These are phyloP conservation scores for Talaromyces nanjingensis DNA, from an alignment of 495 filamentous ascomycete genomes.

Conservation along the genomic window DNA sequence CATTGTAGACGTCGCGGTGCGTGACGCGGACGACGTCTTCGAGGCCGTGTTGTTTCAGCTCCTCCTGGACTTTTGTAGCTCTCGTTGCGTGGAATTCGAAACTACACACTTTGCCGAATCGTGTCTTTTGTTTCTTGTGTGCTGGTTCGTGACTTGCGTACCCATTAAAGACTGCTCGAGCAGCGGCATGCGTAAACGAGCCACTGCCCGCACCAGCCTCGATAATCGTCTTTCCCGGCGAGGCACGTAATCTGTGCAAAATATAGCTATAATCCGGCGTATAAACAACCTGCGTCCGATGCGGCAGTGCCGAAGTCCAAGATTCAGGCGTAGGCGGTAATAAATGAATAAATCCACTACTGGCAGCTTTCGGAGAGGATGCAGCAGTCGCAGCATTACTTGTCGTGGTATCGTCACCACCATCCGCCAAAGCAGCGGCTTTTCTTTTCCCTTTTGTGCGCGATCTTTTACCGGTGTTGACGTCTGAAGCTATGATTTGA, in stretches of 20 bases:
- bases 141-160: constrained; percentile 41
- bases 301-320: constrained; percentile 85
- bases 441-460: constrained; percentile 41
- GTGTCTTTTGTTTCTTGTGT: constrained; percentile 20
- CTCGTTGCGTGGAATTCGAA: constrained; percentile 87
- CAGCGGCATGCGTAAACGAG: constrained; percentile 88
- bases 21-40: constrained; percentile 69
- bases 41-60: constrained; percentile 69
- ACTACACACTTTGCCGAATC: constrained; percentile 74
- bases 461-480: constrained; percentile 66
- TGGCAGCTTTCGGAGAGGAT: constrained; percentile 42
- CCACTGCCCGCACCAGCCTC: constrained; percentile 95
- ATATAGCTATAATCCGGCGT: constrained; percentile 97
- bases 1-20: constrained; percentile 83
- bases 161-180: constrained; percentile 80
- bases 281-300: constrained; percentile 96
- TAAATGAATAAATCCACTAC: constrained; percentile 83
- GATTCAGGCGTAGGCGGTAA: constrained; percentile 86
- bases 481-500: constrained; percentile 81
- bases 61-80: constrained; percentile 60
- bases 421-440: constrained; percentile 37
- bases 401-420: constrained; percentile 9
- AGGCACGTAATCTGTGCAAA: constrained; percentile 73
- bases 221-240: constrained; percentile 74
- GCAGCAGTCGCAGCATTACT: constrained; percentile 4